Base-by-base conservation (phyloP, 2,329 filamentous ascomycete species). In the Colletotrichum kahawae region DNA sequence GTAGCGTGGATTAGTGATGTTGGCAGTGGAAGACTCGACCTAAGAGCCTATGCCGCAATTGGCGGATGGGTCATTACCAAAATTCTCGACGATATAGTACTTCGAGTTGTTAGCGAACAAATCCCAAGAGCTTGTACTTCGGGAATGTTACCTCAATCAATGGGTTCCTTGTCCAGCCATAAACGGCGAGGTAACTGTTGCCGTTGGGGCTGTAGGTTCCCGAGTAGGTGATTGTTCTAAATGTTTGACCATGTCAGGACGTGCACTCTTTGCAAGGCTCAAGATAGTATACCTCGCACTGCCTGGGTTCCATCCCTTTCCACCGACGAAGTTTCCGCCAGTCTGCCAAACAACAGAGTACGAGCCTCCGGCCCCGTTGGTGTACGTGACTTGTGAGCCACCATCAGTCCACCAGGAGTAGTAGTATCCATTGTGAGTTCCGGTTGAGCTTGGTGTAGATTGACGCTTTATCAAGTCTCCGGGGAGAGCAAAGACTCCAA, bases 281-380 rank as follows among this genome's bases (percentile, higher is more conserved):
- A 36, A 1, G 34, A 10, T 2, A 2, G 75, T 82, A 74, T 85
- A 91, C 88, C 88, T 84, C 24, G 84, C 82, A 74, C 81, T 83
- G 68, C 90, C 90, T 21, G 89, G 86, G 71, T 87, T 87, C 89
- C 90, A 92, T 51, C 90, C 90, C 82, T 91, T 92, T 36, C 90
- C 90, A 73, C 84, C 88, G 36, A 91, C 89, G 60, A 90, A 88
- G 84, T 91, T 90, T 38, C 88, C 89, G 29, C 80, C 82, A 62
- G 84, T 83, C 5, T 71, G 70, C 89, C 89, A 91, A 43, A 77
- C 78, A 1, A 87, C 83, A 38, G 78, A 84, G 82, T 90, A 90
- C 33, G 82, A 79, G 1, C 88, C 88, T 4, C 77, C 83, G 7
- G 79, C 78, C 3, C 83, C 83, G 79, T 89, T 89, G 69, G 79